Evolutionary conservation across 2,329 filamentous ascomycete genomes (phyloP).

Genomic region (Cladosporium oxysporum): DNA sequence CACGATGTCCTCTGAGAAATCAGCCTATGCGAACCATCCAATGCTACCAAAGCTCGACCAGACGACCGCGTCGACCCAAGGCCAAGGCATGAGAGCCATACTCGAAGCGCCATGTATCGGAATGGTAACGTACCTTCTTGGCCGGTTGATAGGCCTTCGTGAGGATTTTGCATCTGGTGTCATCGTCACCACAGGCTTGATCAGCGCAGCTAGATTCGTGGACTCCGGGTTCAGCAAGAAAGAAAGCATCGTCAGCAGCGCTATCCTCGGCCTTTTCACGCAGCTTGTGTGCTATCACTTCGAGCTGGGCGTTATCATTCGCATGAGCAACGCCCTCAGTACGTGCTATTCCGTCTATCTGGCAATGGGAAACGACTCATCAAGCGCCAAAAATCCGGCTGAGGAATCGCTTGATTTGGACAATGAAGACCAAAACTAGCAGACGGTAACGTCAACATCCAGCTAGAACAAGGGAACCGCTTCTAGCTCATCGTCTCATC

Average conservation of each 20-base stretch:
- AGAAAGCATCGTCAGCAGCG: not conserved
- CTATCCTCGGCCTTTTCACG: not conserved
- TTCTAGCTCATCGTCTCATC: not conserved
- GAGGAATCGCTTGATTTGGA: not conserved
- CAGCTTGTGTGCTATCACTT: not conserved
- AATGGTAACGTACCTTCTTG: not conserved
- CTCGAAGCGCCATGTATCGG: not conserved
- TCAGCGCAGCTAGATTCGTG: no score
- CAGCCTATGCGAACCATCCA: not conserved
- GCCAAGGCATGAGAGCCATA: not conserved
- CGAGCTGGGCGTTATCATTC: not conserved
- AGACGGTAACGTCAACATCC: no score
- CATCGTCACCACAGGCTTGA: not conserved
- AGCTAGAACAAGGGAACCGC: not conserved
- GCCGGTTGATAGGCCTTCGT: not conserved
- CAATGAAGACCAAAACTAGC: not conserved
- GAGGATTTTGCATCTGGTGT: not conserved
- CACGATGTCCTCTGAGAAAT: not conserved
- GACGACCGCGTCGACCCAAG: not conserved
- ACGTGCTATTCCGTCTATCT: not conserved
- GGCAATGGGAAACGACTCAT: not conserved
- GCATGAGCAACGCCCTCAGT: not conserved
- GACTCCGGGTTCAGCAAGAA: not conserved
- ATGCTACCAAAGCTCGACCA: not conserved
- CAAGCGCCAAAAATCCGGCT: not conserved